phyloP scores from a whole-genome alignment of 805 yeast genomes.

The Metschnikowia arizonensis region DNA sequence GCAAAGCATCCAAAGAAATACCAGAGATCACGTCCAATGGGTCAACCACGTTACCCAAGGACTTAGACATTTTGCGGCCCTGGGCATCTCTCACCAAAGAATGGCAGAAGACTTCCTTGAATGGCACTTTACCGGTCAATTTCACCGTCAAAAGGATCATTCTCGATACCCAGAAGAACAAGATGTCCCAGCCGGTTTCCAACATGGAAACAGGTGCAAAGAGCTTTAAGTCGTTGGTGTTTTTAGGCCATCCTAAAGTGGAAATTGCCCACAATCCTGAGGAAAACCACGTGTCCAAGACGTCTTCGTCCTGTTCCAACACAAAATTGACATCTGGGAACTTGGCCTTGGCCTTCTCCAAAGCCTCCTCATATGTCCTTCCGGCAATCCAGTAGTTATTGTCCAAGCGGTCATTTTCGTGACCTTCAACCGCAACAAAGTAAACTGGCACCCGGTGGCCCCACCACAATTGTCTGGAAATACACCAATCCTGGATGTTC shows the following conservation, averaged over 20 bases:
- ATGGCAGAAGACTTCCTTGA: slow-evolving; percentile 96
- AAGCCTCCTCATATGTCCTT: slow-evolving; percentile 76
- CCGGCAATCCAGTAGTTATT: slow-evolving; percentile 90
- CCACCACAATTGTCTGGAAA: slow-evolving; percentile 89
- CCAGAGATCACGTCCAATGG: slow-evolving; percentile 93
- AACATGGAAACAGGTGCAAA: slow-evolving; percentile 91
- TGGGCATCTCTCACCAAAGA: slow-evolving; percentile 98
- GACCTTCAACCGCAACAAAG: slow-evolving; percentile 77
- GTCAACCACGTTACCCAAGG: slow-evolving; percentile 94
- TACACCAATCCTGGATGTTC: slow-evolving; percentile 98
- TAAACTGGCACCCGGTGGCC: slow-evolving; percentile 98
- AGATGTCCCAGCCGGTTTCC: slow-evolving; percentile 99
- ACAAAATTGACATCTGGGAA: slow-evolving; percentile 69
- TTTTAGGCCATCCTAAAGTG: slow-evolving; percentile 92
- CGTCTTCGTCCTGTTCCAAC: slow-evolving; percentile 95
- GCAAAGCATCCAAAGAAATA: slow-evolving; percentile 73
- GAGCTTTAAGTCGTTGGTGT: slow-evolving; percentile 64
- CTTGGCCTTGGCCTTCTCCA: slow-evolving; percentile 67
- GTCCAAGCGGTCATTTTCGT: slow-evolving; percentile 56
- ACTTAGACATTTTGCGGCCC: slow-evolving; percentile 98
- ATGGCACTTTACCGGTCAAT: slow-evolving; percentile 87
- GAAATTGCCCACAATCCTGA: slow-evolving; percentile 98
- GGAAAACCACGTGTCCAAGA: slow-evolving; percentile 97
- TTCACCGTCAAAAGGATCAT: slow-evolving; percentile 91
- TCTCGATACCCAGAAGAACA: slow-evolving; percentile 98